Base-by-base conservation (phyloP, 345 rosid genomes). In the Viola odorata region DNA sequence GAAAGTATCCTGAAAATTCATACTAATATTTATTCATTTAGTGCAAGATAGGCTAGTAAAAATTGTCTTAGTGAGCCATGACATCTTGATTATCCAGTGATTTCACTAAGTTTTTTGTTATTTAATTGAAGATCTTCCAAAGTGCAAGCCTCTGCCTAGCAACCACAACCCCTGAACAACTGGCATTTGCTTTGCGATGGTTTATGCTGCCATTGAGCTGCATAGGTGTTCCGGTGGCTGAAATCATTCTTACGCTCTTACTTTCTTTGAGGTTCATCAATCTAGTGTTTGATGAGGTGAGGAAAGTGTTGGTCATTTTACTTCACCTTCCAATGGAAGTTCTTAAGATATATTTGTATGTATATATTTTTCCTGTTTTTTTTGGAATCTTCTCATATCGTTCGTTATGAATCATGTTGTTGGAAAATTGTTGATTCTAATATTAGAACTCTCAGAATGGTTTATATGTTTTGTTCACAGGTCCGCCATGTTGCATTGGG, bases 161-260 rank as follows among this genome's bases (percentile, higher is more conserved):
- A 52, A 92, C 98, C 63, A 92, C 96, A 41, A 82, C 94, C 11
- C 98, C 98, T 0, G 96, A 92, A 79, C 94, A 92, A 70, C 85
- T 92, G 62, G 96, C 96, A 0, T 82, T 80, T 70, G 85, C 94
- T 68, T 73, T 92, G 69, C 79, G 82, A 67, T 89, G 98, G 98
- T 89, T 81, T 75, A 77, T 89, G 85, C 78, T 79, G 60, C 96
- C 96, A 41, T 67, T 92, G 71, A 85, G 72, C 41, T 69, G 63
- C 65, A 64, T 89, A 14, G 89, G 96, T 67, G 96, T 85, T 56
- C 96, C 96, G 5, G 96, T 92, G 38, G 75, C 89, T 79, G 98
- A 92, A 77, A 85, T 89, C 37, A 74, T 78, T 56, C 96, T 92
- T 55, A 89, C 96, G 8, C 94, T 87, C 58, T 69, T 91, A 66